A percentile compares a stretch with the other conserved stretches of the same genome.
Conservation (phyloP, 1,139 yeast species). For the Scheffersomyces insectosa region DNA sequence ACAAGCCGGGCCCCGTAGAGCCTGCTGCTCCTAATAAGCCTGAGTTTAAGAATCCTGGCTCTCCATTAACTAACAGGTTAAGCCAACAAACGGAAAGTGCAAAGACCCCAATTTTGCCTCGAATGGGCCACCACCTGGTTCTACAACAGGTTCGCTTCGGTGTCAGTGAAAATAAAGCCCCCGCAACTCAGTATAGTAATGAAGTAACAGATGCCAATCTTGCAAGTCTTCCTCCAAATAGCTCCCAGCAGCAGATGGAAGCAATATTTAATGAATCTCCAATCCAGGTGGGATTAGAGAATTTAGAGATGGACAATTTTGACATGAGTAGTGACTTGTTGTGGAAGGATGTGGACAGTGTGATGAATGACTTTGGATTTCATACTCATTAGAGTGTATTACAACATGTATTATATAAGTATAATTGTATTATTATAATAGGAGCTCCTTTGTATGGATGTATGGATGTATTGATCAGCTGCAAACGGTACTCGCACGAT, state of each 20-base stretch:
- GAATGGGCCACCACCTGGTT: no score
- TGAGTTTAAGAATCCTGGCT: neutral
- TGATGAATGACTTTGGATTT: slow-evolving; percentile 95
- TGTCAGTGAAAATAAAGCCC: neutral
- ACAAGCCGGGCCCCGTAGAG: neutral
- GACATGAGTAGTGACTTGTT: slow-evolving; percentile 60
- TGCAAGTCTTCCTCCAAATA: neutral
- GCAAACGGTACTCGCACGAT: slow-evolving; percentile 1
- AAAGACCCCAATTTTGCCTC: neutral
- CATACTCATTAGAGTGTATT: slow-evolving; percentile 43
- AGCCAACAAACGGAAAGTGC: no score
- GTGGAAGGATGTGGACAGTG: slow-evolving; percentile 88
- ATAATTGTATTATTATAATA: neutral
- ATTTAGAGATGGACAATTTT: slow-evolving; percentile 33
- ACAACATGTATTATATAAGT: slow-evolving; percentile 5
- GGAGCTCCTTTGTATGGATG: neutral
- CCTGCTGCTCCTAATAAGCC: neutral
- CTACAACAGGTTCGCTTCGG: neutral
- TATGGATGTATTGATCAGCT: neutral
- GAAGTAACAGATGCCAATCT: no score
- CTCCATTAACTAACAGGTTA: neutral
- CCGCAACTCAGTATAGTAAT: neutral
- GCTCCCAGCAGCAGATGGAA: neutral
- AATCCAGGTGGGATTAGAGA: slow-evolving; percentile 30
- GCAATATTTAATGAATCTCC: slow-evolving; percentile 29